phyloP scores from a whole-genome alignment of 192 early-diverging fungal genomes.

The Funneliformis geosporum region DNA sequence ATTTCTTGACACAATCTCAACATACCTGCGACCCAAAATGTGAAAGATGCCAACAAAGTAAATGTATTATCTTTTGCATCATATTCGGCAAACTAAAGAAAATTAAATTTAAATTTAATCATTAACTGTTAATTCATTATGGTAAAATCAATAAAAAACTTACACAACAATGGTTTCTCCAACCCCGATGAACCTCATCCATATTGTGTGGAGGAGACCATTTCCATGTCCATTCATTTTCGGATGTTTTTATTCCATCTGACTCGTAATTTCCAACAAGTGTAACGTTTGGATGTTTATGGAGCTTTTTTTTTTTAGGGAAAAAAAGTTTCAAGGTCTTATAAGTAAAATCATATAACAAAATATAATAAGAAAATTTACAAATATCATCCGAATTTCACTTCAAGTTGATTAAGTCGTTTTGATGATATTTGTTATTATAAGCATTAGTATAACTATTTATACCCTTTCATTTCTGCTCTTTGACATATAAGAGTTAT shows the following conservation, averaged over 20 bases:
- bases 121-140: neutral
- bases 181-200: constrained; percentile 30
- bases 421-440: too few species aligned
- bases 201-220: constrained; percentile 30
- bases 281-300: constrained; percentile 29
- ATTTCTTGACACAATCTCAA: neutral
- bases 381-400: too few species aligned
- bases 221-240: constrained; percentile 30
- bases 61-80: constrained; percentile 30
- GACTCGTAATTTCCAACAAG: constrained; percentile 18
- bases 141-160: neutral
- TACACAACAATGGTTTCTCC: constrained; percentile 35
- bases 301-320: constrained; percentile 11
- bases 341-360: too few species aligned
- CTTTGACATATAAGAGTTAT: neutral
- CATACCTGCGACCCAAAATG: constrained; percentile 35
- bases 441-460: too few species aligned
- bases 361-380: too few species aligned
- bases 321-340: too few species aligned
- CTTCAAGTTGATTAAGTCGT: too few species aligned
- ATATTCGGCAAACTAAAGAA: constrained; percentile 33
- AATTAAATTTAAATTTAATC: neutral
- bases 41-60: constrained; percentile 17
- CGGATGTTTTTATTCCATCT: neutral
- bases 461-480: too few species aligned